These are phyloP conservation scores for Rhizoclosmatium globosum DNA, from an alignment of 192 early-diverging fungal species.

Conservation along the genomic window DNA sequence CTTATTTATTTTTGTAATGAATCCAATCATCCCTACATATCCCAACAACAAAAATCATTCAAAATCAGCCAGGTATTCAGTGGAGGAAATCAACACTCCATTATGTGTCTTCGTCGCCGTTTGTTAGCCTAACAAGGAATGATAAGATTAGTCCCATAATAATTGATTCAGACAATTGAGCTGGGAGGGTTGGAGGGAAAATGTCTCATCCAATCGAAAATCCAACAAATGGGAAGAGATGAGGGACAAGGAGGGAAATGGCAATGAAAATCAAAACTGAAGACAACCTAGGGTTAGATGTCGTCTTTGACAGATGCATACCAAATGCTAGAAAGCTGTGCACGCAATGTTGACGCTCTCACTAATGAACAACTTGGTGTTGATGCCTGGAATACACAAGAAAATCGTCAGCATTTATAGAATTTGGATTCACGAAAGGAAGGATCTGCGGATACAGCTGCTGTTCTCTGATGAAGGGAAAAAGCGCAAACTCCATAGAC, in stretches of 20 bases:
- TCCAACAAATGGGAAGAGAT: neutral
- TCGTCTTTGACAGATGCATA: slow-evolving; percentile 39
- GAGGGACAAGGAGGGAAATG: neutral
- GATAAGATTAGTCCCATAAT: neutral
- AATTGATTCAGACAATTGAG: neutral
- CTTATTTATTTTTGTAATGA: neutral
- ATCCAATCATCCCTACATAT: neutral
- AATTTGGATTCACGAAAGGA: too few relatives aligned
- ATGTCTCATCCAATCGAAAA: neutral
- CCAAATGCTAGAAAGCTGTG: slow-evolving; percentile 31
- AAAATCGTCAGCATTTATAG: neutral
- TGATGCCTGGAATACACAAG: slow-evolving; percentile 7
- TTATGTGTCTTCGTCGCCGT: slow-evolving; percentile 32
- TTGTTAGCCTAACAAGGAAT: slow-evolving; percentile 1
- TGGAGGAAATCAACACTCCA: neutral
- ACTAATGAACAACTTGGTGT: slow-evolving; percentile 21
- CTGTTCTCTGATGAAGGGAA: too few relatives aligned
- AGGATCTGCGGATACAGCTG: too few relatives aligned
- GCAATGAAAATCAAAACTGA: neutral
- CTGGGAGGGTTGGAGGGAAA: neutral
- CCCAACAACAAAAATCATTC: neutral
- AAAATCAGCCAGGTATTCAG: neutral
- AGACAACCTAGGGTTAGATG: slow-evolving; percentile 27
- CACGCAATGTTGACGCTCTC: slow-evolving; percentile 25
- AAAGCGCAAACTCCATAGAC: too few relatives aligned